These are phyloP conservation scores for Coniella vitis DNA, from an alignment of 2,329 filamentous ascomycete species.

Conservation along the genomic window DNA sequence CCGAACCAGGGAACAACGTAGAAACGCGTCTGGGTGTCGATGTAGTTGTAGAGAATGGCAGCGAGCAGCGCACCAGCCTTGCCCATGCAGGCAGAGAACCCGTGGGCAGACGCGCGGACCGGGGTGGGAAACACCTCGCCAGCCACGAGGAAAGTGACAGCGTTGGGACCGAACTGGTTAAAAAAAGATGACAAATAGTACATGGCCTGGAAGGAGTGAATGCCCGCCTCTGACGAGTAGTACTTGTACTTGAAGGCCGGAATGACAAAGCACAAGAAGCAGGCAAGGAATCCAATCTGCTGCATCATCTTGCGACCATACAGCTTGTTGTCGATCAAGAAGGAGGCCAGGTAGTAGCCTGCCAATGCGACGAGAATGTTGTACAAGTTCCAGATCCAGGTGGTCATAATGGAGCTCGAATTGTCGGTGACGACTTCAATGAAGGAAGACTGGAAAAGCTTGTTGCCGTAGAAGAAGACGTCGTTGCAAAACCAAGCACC, in stretches of 20 bases:
- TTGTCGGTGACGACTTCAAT: constrained; percentile 71
- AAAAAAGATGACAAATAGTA: constrained; percentile 98
- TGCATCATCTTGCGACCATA: constrained; percentile 97
- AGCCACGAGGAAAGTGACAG: constrained; percentile 90
- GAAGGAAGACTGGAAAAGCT: constrained; percentile 90
- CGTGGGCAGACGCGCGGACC: constrained; percentile 87
- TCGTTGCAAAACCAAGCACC: constrained; percentile 94
- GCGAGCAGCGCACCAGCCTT: constrained; percentile 85
- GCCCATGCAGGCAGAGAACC: constrained; percentile 85
- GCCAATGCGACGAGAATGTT: constrained; percentile 80
- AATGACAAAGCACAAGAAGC: constrained; percentile 88
- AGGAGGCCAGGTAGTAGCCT: constrained; percentile 85
- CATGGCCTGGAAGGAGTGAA: constrained; percentile 94
- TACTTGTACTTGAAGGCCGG: constrained; percentile 84
- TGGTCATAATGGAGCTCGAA: constrained; percentile 68
- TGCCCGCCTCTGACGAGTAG: constrained; percentile 64
- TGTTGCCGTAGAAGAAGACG: constrained; percentile 99
- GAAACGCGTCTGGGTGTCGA: constrained; percentile 76
- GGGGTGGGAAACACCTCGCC: constrained; percentile 96
- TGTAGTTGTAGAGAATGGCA: constrained; percentile 91
- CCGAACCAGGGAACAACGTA: constrained; percentile 95
- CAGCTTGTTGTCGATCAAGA: constrained; percentile 91
- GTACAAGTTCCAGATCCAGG: constrained; percentile 87
- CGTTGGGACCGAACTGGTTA: constrained; percentile 98
- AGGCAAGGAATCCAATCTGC: constrained; percentile 85